Base-by-base conservation (phyloP, 441 rosid genomes). In the Brassica hybrid region DNA sequence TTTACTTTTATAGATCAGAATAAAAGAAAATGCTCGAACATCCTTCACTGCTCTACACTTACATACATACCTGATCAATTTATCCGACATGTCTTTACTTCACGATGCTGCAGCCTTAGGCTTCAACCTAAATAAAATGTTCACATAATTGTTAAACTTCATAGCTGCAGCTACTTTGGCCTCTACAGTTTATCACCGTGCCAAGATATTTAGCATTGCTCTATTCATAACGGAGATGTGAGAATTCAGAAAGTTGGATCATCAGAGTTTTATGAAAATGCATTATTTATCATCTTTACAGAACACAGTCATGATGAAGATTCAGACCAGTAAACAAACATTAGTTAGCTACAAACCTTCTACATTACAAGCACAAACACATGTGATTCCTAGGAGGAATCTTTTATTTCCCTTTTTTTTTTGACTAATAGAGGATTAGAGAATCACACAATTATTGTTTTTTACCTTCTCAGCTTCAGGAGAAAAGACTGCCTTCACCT, bases 381-480 rank as follows among this genome's bases (percentile, higher is more conserved):
- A 54, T 17, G 52, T 54, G 27, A 43, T 41, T 79, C 30, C 19
- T 2, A 7, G 38, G 80, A 73, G 59, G 81, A 73, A 73, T 65
- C 23, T 57, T 45, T 17, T 7, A 0, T 59, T 79, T 45, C 11
- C 65, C 65, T 41, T 41, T 36, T 36, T 36, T 65, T 63, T 71
- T 23, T 61, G 52, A 59, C 21, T 41, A 59, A 52, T 58, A 64
- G 16, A 17, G 30, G 58, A 38, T 30, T 71, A 79, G 69, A 75
- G 79, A 60, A 80, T 36, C 10, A 43, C 50, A 71, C 79, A 75
- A 50, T 17, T 67, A 61, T 38, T 71, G 77, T 6, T 18, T 71
- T 77, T 64, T 81, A 81, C 84, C 84, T 81, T 81, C 65, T 63
- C 81, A 67, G 58, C 71, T 27, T 80, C 80, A 72, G 83, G 83